Conservation (phyloP, 352 stramenopile species). For the Pythium folliculosum region DNA sequence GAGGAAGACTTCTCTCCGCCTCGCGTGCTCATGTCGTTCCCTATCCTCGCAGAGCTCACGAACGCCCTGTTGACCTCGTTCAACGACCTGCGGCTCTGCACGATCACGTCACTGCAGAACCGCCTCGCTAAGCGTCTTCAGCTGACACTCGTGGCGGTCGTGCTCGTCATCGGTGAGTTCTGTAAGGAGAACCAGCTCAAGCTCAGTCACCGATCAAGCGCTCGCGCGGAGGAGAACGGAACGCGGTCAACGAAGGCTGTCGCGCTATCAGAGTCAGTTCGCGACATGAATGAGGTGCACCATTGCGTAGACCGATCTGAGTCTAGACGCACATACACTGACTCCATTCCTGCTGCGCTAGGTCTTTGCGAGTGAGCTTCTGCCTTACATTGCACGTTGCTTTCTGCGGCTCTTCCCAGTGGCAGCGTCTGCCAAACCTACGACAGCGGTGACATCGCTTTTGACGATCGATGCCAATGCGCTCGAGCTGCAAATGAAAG, state of each 20-base stretch:
- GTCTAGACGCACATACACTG: too few species aligned
- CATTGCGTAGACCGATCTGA: too few species aligned
- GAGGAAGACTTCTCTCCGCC: slow-evolving; percentile 69
- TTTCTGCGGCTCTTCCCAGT: slow-evolving; percentile 68
- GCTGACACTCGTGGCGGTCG: slow-evolving; percentile 44
- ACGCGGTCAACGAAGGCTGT: slow-evolving; percentile 30
- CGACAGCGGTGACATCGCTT: slow-evolving; percentile 22
- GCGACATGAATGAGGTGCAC: slow-evolving; percentile 59
- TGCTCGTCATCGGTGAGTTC: slow-evolving; percentile 62
- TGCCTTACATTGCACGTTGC: slow-evolving; percentile 72
- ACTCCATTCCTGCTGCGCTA: slow-evolving; percentile 21
- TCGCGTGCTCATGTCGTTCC: slow-evolving; percentile 84
- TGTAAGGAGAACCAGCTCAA: slow-evolving; percentile 52
- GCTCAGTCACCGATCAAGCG: slow-evolving; percentile 13
- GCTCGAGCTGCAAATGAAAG: slow-evolving; percentile 53
- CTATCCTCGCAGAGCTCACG: slow-evolving; percentile 82
- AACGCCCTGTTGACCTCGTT: slow-evolving; percentile 80
- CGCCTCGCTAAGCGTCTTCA: slow-evolving; percentile 64
- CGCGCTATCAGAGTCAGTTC: slow-evolving; percentile 41
- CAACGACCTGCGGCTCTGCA: slow-evolving; percentile 84
- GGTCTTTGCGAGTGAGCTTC: slow-evolving; percentile 55
- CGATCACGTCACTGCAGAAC: slow-evolving; percentile 61
- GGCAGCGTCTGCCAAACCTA: background rate
- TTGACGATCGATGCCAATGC: slow-evolving; percentile 21
- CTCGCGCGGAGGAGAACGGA: slow-evolving; percentile 5